These are phyloP conservation scores for Lenzites betulinus DNA, from an alignment of 768 basidiomycete genomes.

Conservation along the genomic window DNA sequence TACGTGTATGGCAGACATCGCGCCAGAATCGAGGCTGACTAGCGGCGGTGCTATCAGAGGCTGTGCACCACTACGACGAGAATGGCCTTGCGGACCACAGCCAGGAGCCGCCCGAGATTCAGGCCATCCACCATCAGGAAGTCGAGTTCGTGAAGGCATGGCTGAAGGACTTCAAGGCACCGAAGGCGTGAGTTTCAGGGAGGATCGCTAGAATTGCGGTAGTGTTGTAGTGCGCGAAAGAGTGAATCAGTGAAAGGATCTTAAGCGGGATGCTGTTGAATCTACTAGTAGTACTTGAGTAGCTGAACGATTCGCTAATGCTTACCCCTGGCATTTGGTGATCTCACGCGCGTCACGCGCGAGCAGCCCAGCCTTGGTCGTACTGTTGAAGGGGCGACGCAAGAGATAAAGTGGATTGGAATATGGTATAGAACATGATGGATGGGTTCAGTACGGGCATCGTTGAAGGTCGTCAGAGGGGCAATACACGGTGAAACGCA, in stretches of 20 bases:
- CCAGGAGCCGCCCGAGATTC: conserved; percentile 76
- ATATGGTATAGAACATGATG: conserved; percentile 8
- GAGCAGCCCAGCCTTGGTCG: too few relatives aligned
- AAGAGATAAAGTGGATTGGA: neutral
- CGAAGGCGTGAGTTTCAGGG: neutral
- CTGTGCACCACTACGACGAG: conserved; percentile 74
- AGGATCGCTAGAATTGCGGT: too few relatives aligned
- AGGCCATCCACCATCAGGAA: conserved; percentile 77
- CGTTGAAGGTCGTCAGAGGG: conserved; percentile 3
- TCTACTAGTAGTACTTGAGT: too few relatives aligned
- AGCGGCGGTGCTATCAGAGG: neutral
- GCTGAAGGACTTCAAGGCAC: conserved; percentile 47
- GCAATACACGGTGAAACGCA: neutral
- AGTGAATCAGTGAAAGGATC: too few relatives aligned
- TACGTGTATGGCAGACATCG: conserved; percentile 35
- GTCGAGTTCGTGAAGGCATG: conserved; percentile 77
- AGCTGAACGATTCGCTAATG: too few relatives aligned
- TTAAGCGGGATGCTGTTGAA: too few relatives aligned
- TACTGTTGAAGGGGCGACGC: too few relatives aligned
- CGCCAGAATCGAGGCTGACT: neutral
- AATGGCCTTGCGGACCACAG: conserved; percentile 65
- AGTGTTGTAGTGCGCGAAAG: too few relatives aligned
- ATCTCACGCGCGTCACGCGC: too few relatives aligned
- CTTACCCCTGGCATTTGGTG: too few relatives aligned
- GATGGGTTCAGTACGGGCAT: conserved; percentile 13